Evolutionary conservation across 805 yeast species (phyloP).

Genomic region (Nadsonia fulvescens): DNA sequence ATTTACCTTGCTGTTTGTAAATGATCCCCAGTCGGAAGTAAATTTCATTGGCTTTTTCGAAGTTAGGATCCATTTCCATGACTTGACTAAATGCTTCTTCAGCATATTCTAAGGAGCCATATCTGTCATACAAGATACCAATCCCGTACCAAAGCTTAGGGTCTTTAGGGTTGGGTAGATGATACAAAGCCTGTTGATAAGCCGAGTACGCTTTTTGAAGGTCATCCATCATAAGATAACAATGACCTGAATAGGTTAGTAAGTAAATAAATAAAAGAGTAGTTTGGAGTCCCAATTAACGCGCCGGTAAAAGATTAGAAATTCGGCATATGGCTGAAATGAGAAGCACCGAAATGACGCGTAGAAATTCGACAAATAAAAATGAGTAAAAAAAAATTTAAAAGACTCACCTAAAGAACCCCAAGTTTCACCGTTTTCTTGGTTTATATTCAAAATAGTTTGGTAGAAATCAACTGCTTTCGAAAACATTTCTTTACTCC

Average conservation of each 20-base stretch:
- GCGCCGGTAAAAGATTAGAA: background rate
- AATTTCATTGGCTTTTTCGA: slow-evolving; percentile 90
- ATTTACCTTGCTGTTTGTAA: slow-evolving; percentile 84
- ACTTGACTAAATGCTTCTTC: slow-evolving; percentile 97
- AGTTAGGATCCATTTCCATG: slow-evolving; percentile 84
- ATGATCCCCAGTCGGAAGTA: slow-evolving; percentile 92
- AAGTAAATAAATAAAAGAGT: too few species aligned
- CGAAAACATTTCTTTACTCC: slow-evolving; percentile 76
- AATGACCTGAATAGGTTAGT: too few species aligned
- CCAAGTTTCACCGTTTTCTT: slow-evolving; percentile 93
- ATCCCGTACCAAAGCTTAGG: slow-evolving; percentile 98
- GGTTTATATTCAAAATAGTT: slow-evolving; percentile 61
- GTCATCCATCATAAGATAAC: slow-evolving; percentile 92
- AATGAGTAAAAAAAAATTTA: background rate
- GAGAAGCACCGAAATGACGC: slow-evolving; percentile 3
- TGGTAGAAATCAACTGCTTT: slow-evolving; percentile 92
- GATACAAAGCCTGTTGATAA: slow-evolving; percentile 87
- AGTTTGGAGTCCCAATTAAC: slow-evolving; percentile 18
- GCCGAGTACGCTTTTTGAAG: slow-evolving; percentile 90
- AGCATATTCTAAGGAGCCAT: slow-evolving; percentile 91
- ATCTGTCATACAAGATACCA: slow-evolving; percentile 88
- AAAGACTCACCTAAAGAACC: slow-evolving; percentile 40
- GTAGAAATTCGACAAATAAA: slow-evolving; percentile 1
- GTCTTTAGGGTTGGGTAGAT: slow-evolving; percentile 80
- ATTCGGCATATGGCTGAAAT: slow-evolving; percentile 1